Percentiles rank a stretch among this genome's conserved stretches.
Conservation (phyloP, 2,329 filamentous ascomycete species). For the Taxawa tesnikishii region DNA sequence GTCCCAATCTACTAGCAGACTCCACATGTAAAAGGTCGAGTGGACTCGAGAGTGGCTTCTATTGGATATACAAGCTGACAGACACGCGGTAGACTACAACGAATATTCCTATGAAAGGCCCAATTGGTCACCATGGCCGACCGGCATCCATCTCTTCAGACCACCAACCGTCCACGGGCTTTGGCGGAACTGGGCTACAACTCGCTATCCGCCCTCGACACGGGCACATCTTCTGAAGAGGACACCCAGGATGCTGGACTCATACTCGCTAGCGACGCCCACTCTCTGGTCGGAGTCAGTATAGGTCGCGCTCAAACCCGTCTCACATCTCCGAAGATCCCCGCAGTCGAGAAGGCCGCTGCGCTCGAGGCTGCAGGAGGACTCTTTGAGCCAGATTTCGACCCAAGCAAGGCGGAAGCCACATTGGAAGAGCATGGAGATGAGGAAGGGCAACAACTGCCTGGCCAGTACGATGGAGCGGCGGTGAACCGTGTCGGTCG, state of each 20-base stretch:
- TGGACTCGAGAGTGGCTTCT: no score
- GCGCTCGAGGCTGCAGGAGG: conserved; percentile 36
- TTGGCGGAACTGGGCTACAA: conserved; percentile 30
- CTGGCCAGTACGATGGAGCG: no score
- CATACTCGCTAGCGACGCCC: conserved; percentile 23
- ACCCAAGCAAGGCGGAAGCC: no score
- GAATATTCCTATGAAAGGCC: no score
- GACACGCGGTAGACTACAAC: no score
- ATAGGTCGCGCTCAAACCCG: conserved; percentile 45
- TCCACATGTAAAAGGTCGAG: no score
- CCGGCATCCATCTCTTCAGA: neutral
- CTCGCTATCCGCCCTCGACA: conserved; percentile 21
- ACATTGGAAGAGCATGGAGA: no score
- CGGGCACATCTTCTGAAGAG: conserved; percentile 32
- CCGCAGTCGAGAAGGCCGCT: conserved; percentile 46
- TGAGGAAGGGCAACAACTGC: no score
- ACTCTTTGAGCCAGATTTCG: no score
- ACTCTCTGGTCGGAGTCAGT: conserved; percentile 44
- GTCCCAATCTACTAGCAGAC: no score
- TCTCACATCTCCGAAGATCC: conserved; percentile 43
- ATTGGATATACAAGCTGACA: no score
- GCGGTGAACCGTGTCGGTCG: no score
- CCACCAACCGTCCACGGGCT: conserved; percentile 16
- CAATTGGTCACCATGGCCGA: neutral
- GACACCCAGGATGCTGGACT: conserved; percentile 19